A percentile compares a stretch with the other conserved stretches of the same genome.
Conservation (phyloP, 2,329 filamentous ascomycete genomes). For the Colletotrichum eremochloae region DNA sequence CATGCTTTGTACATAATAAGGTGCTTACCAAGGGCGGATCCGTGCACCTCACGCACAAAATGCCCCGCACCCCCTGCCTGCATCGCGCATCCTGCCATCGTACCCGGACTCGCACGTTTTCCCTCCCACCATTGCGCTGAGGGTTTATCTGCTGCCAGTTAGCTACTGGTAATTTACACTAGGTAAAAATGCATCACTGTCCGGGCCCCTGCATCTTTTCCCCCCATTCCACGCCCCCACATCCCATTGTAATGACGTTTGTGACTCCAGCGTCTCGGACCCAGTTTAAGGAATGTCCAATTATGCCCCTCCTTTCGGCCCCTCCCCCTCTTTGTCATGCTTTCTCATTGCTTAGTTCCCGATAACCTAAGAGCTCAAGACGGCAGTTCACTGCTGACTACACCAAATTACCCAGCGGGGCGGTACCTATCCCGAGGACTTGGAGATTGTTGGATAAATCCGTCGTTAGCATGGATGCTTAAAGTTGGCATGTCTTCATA, state of each 20-base stretch:
- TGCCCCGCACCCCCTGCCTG: neutral
- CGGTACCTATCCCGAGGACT: neutral
- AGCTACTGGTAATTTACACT: no score
- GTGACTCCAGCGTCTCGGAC: neutral
- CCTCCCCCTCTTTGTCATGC: constrained; percentile 40
- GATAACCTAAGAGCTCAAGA: constrained; percentile 7
- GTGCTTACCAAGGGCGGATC: constrained; percentile 9
- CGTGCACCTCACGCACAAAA: neutral
- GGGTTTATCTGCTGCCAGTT: neutral
- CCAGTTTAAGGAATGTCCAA: neutral
- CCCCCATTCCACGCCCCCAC: constrained; percentile 20
- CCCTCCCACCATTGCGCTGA: no score
- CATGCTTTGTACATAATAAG: neutral
- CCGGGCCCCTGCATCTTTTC: neutral
- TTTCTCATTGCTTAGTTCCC: constrained; percentile 40
- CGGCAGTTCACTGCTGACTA: constrained; percentile 26
- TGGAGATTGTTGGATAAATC: neutral
- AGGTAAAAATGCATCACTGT: neutral
- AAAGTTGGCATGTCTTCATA: neutral
- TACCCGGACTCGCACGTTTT: neutral
- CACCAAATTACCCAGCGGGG: neutral
- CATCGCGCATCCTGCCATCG: neutral
- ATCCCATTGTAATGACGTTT: constrained; percentile 18
- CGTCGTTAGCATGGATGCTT: neutral
- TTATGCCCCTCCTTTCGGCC: constrained; percentile 20